These are phyloP conservation scores for Mortierella sp. DNA, from an alignment of 371 early-diverging fungal genomes.

Conservation along the genomic window DNA sequence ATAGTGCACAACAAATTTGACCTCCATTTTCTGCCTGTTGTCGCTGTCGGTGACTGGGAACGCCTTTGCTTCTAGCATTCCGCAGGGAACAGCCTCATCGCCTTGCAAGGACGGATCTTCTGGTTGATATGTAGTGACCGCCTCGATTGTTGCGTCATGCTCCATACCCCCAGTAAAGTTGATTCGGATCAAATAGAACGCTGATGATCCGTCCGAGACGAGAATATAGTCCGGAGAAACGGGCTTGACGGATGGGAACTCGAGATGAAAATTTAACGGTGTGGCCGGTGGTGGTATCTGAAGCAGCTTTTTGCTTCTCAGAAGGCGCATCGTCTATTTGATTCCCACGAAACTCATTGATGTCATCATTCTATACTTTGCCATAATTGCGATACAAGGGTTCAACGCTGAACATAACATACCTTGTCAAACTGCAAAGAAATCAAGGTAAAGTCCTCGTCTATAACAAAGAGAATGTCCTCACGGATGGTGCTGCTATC, in stretches of 20 bases:
- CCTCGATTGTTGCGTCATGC: constrained; percentile 36
- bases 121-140: constrained; percentile 18
- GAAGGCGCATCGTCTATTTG: constrained; percentile 20
- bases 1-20: constrained; percentile 44
- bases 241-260: constrained; percentile 51
- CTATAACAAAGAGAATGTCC: constrained; percentile 58
- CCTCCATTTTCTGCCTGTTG: constrained; percentile 17
- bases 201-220: constrained; percentile 49
- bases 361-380: too few species aligned
- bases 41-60: constrained; percentile 16
- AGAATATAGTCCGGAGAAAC: constrained; percentile 49
- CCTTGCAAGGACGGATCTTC: neutral
- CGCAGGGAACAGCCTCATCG: constrained; percentile 25
- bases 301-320: constrained; percentile 38
- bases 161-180: constrained; percentile 13
- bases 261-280: constrained; percentile 22
- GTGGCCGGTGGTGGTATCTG: constrained; percentile 27
- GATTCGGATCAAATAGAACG: constrained; percentile 37
- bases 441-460: constrained; percentile 57
- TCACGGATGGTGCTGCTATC: constrained; percentile 18
- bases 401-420: constrained; percentile 15
- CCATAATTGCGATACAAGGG: too few species aligned
- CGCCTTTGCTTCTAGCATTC: constrained; percentile 53
- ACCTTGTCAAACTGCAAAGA: constrained; percentile 61
- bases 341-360: too few species aligned